phyloP scores from a whole-genome alignment of 2,329 filamentous ascomycete species.

The Colletotrichum sp. region DNA sequence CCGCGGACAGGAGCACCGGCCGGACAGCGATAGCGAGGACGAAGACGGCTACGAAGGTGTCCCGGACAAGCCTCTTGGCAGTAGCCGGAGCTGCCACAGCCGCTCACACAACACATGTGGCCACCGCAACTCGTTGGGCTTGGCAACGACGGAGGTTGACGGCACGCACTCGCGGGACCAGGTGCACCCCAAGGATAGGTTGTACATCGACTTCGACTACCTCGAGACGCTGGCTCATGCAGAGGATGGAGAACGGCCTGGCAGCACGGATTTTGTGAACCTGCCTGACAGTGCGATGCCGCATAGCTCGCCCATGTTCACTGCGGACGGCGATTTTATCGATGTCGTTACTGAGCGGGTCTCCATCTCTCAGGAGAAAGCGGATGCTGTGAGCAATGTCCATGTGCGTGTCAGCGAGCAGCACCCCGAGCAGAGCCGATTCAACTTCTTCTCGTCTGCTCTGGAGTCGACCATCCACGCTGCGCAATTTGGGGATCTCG shows the following conservation, averaged over 20 bases:
- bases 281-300: conserved; percentile 54
- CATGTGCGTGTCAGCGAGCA: conserved; percentile 25
- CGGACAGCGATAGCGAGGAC: conserved; percentile 37
- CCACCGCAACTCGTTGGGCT: conserved; percentile 53
- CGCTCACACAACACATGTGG: conserved; percentile 63
- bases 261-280: conserved; percentile 44
- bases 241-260: conserved; percentile 33
- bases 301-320: conserved; percentile 47
- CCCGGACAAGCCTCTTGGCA: conserved; percentile 70
- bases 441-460: conserved; percentile 96
- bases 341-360: conserved; percentile 49
- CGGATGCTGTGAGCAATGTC: conserved; percentile 13
- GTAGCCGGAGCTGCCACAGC: conserved; percentile 62
- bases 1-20: conserved; percentile 70
- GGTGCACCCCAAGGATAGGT: conserved; percentile 68
- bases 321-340: conserved; percentile 61
- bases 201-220: conserved; percentile 90
- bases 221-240: conserved; percentile 86
- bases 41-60: conserved; percentile 50
- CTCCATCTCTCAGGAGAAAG: conserved; percentile 50
- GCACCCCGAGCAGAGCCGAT: conserved; percentile 73
- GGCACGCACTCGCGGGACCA: conserved; percentile 76
- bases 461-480: conserved; percentile 93
- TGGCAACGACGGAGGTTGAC: conserved; percentile 70
- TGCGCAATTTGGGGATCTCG: conserved; percentile 82